A percentile compares a stretch with the other conserved stretches of the same genome.
These are phyloP conservation scores for Pythium aphanidermatum DNA, from an alignment of 352 stramenopile genomes.

Conservation along the genomic window DNA sequence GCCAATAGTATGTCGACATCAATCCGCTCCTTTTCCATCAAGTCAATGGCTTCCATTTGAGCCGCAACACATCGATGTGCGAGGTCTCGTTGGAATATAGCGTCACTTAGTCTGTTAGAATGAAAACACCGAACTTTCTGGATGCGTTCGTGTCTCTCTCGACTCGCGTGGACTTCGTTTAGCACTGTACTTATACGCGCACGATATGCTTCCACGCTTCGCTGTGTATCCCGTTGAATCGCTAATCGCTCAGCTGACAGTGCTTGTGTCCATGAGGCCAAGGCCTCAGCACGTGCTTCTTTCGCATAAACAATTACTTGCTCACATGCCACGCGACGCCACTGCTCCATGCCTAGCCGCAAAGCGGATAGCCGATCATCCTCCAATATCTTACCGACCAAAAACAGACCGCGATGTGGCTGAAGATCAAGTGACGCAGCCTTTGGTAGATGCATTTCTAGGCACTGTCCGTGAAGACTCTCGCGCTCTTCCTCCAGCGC, in stretches of 20 bases:
- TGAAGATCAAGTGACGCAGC: slow-evolving; percentile 15
- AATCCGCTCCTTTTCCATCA: slow-evolving; percentile 34
- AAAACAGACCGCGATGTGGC: slow-evolving; percentile 24
- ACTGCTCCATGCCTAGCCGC: slow-evolving; percentile 17
- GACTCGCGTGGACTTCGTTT: slow-evolving; percentile 1
- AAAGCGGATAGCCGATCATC: slow-evolving; percentile 12
- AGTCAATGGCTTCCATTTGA: slow-evolving; percentile 29
- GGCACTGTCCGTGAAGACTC: not conserved
- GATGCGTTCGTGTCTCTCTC: slow-evolving; percentile 11
- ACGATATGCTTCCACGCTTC: slow-evolving; percentile 13
- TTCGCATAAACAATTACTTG: slow-evolving; percentile 14
- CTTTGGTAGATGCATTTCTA: slow-evolving; percentile 4
- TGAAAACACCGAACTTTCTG: slow-evolving; percentile 16
- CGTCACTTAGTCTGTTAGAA: slow-evolving; percentile 10
- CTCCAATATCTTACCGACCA: slow-evolving; percentile 21
- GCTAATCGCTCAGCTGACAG: slow-evolving; percentile 26
- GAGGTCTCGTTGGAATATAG: slow-evolving; percentile 18
- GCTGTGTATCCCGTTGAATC: slow-evolving; percentile 18
- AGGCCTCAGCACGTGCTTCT: slow-evolving; percentile 4
- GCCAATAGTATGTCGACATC: slow-evolving; percentile 24
- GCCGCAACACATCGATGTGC: slow-evolving; percentile 27
- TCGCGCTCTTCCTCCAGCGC: not conserved
- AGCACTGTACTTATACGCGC: slow-evolving; percentile 12
- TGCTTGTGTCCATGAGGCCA: slow-evolving; percentile 13
- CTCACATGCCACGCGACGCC: slow-evolving; percentile 15